phyloP scores from a whole-genome alignment of 2,329 filamentous ascomycete species.

The Emergomyces orientalis region DNA sequence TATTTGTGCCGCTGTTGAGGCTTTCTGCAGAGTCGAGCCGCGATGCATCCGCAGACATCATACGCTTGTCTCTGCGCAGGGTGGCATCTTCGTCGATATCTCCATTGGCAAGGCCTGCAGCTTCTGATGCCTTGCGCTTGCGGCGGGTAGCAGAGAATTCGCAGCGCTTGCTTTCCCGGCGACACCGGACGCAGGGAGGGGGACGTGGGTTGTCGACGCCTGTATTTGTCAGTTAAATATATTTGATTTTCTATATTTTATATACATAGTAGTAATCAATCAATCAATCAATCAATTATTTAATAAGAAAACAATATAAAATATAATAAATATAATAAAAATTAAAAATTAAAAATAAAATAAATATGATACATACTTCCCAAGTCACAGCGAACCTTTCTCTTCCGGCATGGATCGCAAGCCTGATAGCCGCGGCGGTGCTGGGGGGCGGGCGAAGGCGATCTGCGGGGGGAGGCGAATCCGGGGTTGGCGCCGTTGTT shows the following conservation, averaged over 20 bases:
- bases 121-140: constrained; percentile 66
- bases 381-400: constrained; percentile 42
- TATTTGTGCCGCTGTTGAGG: constrained; percentile 4
- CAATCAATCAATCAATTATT: neutral
- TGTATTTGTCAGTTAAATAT: constrained; percentile 14
- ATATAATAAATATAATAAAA: constrained; percentile 5
- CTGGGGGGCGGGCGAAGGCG: constrained; percentile 28
- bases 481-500: constrained; percentile 20
- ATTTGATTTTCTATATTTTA: too few species aligned
- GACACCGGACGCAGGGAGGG: constrained; percentile 86
- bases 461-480: constrained; percentile 21
- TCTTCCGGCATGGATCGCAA: constrained; percentile 41
- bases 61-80: constrained; percentile 42
- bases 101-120: constrained; percentile 36
- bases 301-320: neutral
- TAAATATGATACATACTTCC: constrained; percentile 30
- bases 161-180: constrained; percentile 91
- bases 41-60: constrained; percentile 39
- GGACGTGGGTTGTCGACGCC: constrained; percentile 85
- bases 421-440: constrained; percentile 43
- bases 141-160: constrained; percentile 91
- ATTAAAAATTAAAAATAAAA: too few species aligned
- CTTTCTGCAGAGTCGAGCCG: constrained; percentile 12
- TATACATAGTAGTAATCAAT: neutral
- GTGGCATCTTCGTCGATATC: constrained; percentile 25